Percentiles rank a stretch among this genome's conserved stretches.
These are phyloP conservation scores for Xylaria nigripes DNA, from an alignment of 495 filamentous ascomycete species.

Conservation along the genomic window DNA sequence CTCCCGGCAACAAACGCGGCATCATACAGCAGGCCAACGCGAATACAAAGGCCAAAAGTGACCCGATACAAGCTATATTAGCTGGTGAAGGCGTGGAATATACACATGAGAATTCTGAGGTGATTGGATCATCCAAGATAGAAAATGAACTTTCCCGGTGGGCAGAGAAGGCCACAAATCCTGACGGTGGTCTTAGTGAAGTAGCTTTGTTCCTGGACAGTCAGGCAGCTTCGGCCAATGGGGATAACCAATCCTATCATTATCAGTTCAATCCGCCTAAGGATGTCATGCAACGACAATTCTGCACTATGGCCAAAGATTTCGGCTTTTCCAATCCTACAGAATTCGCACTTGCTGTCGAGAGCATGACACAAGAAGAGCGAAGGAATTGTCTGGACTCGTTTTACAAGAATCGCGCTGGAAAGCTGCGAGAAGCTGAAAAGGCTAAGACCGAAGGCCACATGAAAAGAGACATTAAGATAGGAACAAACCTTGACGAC, in stretches of 20 bases:
- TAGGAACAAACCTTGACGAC: conserved; percentile 1
- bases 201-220: conserved; percentile 30
- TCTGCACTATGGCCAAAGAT: conserved; percentile 77
- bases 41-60: conserved; percentile 42
- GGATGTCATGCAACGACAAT: conserved; percentile 71
- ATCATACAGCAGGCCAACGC: conserved; percentile 21
- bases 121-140: conserved; percentile 79
- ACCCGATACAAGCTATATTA: conserved; percentile 84
- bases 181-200: conserved; percentile 31
- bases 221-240: conserved; percentile 9
- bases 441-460: conserved; percentile 3
- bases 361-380: conserved; percentile 86
- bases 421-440: conserved; percentile 21
- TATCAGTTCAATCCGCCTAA: conserved; percentile 69
- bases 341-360: conserved; percentile 89
- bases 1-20: conserved; percentile 30
- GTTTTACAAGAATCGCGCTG: conserved; percentile 58
- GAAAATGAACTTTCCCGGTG: conserved; percentile 71
- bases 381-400: conserved; percentile 67
- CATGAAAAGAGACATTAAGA: conserved; percentile 8
- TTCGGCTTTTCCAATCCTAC: conserved; percentile 69
- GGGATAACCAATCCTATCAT: conserved; percentile 30
- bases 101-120: conserved; percentile 92
- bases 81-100: conserved; percentile 86
- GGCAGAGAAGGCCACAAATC: conserved; percentile 57